phyloP scores from a whole-genome alignment of 164 flowering plant genomes.

The Vitis amurensis region DNA sequence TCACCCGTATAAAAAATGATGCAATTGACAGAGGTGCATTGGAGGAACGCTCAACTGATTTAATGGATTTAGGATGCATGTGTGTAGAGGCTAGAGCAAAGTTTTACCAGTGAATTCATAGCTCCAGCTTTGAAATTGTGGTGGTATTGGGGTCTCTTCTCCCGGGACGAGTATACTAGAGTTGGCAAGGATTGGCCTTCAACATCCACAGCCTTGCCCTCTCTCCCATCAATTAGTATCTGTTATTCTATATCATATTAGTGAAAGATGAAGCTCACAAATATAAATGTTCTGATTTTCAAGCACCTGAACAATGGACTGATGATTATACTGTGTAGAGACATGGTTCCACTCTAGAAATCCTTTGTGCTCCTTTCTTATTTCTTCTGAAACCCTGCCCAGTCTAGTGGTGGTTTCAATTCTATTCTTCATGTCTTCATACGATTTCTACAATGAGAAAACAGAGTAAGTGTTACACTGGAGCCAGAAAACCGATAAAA shows the following conservation, averaged over 20 bases:
- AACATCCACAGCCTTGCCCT: constrained; percentile 17
- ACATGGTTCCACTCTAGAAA: constrained; percentile 30
- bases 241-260: neutral
- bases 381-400: constrained; percentile 26
- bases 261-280: neutral
- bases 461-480: too few relatives aligned
- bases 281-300: too few relatives aligned
- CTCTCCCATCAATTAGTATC: constrained; percentile 30
- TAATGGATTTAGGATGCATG: neutral
- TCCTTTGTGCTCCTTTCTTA: constrained; percentile 29
- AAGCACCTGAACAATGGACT: constrained; percentile 33
- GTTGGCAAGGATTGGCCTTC: constrained; percentile 30
- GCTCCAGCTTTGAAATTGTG: constrained; percentile 41
- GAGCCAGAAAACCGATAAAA: too few relatives aligned
- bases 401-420: constrained; percentile 18
- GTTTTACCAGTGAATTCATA: constrained; percentile 32
- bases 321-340: constrained; percentile 21
- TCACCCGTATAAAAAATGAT: too few relatives aligned
- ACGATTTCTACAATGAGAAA: constrained; percentile 17
- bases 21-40: too few relatives aligned
- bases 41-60: neutral
- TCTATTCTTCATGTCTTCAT: constrained; percentile 32
- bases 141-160: constrained; percentile 28
- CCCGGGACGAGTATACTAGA: constrained; percentile 4
- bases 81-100: neutral